A percentile compares a stretch with the other conserved stretches of the same genome.
Conservation (phyloP, 2,329 filamentous ascomycete genomes). For the Fusarium papillatum region DNA sequence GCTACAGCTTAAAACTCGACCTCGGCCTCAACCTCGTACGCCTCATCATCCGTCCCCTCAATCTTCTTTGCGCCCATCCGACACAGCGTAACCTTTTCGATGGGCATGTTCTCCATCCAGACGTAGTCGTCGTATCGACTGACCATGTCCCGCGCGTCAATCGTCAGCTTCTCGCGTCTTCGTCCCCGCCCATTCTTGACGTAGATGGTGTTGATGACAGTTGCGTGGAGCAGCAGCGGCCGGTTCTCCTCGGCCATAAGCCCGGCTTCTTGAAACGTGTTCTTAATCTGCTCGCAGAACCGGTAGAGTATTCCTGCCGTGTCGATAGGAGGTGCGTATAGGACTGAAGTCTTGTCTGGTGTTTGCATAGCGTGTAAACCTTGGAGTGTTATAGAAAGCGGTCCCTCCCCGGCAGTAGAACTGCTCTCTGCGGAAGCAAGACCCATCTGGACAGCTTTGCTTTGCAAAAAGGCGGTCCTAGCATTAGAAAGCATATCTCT, state of each 20-base stretch:
- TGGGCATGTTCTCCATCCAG: slow-evolving; percentile 77
- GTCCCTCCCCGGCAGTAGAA: not conserved
- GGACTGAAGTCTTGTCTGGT: slow-evolving; percentile 68
- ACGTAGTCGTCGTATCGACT: slow-evolving; percentile 72
- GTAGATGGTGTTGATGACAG: slow-evolving; percentile 89
- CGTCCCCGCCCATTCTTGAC: slow-evolving; percentile 57
- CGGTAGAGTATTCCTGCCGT: slow-evolving; percentile 60
- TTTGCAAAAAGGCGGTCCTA: slow-evolving; percentile 22
- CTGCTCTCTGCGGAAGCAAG: not conserved
- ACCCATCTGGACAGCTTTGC: not conserved
- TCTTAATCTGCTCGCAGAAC: slow-evolving; percentile 70
- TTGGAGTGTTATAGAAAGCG: slow-evolving; percentile 60
- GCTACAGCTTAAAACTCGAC: slow-evolving; percentile 52
- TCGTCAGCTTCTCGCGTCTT: slow-evolving; percentile 55
- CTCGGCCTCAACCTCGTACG: slow-evolving; percentile 67
- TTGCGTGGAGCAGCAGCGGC: slow-evolving; percentile 84
- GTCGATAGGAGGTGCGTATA: slow-evolving; percentile 76
- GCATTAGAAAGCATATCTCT: slow-evolving; percentile 54
- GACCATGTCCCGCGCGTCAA: slow-evolving; percentile 70
- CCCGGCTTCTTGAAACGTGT: slow-evolving; percentile 66
- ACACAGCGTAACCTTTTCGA: slow-evolving; percentile 85
- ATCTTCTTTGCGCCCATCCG: slow-evolving; percentile 86
- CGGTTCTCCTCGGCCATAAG: slow-evolving; percentile 71
- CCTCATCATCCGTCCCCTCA: slow-evolving; percentile 65
- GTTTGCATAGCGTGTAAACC: slow-evolving; percentile 74